Base-by-base conservation (phyloP, 1,284 basidiomycete genomes). In the Cerrena zonata region DNA sequence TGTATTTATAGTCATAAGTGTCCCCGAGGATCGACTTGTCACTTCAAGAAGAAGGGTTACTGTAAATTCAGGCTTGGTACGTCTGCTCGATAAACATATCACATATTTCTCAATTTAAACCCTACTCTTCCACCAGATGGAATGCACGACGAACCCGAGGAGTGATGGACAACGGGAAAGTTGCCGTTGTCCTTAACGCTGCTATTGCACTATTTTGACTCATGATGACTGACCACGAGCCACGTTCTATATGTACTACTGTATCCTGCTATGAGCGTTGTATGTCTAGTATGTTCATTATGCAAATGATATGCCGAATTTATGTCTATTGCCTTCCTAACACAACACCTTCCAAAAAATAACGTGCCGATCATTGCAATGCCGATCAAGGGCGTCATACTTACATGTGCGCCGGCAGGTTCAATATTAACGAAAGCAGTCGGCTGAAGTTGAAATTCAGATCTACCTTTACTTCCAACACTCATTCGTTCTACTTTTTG, bases 41-140 rank as follows among this genome's bases (percentile, higher is more conserved):
- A 5, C 21, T 39, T 11, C 30, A 13, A 30, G 36, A 36, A 19
- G n/a, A 21, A 23, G 18, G 36, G 36, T 11, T 30, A 34, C 58
- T 81, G 79, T 64, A 72, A 53, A 68, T 82, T 56, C 79, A 75
- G 40, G 79, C 78, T 60, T 75, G 79, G 80, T 63, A 49, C 75
- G 44, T 41, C 10, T n/a, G n/a, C n/a, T n/a, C n/a, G n/a, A n/a
- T n/a, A n/a, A n/a, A n/a, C n/a, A n/a, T n/a, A n/a, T n/a, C n/a
- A n/a, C n/a, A 11, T 36, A 36, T 36, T 11, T 11, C 13, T 41
- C 40, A 41, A 15, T 41, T 11, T 41, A 19, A 41, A 11, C 21
- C 40, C 11, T n/a, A n/a, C n/a, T n/a, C n/a, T n/a, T n/a, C n/a
- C n/a, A n/a, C n/a, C 22, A 42, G 41, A n/a, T 5, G 41, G 41